Percentiles rank a stretch among this genome's conserved stretches.
Conservation (phyloP, 2,329 filamentous ascomycete genomes). For the Fusarium sp. region DNA sequence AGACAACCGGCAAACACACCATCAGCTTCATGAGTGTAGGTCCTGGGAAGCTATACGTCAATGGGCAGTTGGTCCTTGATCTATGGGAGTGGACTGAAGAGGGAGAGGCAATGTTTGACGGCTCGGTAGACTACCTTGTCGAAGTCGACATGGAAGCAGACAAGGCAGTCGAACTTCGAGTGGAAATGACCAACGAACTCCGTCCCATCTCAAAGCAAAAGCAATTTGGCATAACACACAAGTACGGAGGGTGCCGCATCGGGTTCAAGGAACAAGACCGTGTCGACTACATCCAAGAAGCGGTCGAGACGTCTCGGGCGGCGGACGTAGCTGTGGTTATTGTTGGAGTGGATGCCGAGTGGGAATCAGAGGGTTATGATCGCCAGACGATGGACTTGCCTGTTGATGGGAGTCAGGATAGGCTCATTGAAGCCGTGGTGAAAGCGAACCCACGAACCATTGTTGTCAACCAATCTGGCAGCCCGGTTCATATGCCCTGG, state of each 20-base stretch:
- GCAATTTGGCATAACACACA: slow-evolving; percentile 68
- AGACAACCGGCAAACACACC: slow-evolving; percentile 70
- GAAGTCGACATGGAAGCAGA: slow-evolving; percentile 70
- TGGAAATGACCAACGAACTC: slow-evolving; percentile 69
- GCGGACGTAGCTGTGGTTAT: slow-evolving; percentile 77
- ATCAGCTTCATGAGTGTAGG: slow-evolving; percentile 77
- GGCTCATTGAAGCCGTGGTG: slow-evolving; percentile 71
- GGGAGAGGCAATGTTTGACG: slow-evolving; percentile 78
- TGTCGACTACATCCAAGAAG: slow-evolving; percentile 71
- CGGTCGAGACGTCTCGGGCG: slow-evolving; percentile 69
- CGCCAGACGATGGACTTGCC: slow-evolving; percentile 80
- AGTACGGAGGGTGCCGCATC: slow-evolving; percentile 78
- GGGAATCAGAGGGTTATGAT: slow-evolving; percentile 82
- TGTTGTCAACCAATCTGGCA: slow-evolving; percentile 67
- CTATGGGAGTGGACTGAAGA: slow-evolving; percentile 78
- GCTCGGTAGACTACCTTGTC: slow-evolving; percentile 73
- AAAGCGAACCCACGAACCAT: slow-evolving; percentile 74
- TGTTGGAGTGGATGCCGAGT: slow-evolving; percentile 78
- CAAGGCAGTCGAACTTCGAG: slow-evolving; percentile 67
- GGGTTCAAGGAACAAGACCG: slow-evolving; percentile 77
- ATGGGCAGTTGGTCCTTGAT: slow-evolving; percentile 71
- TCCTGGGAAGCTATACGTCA: slow-evolving; percentile 70
- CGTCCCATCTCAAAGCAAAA: slow-evolving; percentile 71
- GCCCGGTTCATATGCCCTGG: slow-evolving; percentile 73
- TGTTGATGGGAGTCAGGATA: slow-evolving; percentile 64